A percentile compares a stretch with the other conserved stretches of the same genome.
Evolutionary conservation across 2,329 filamentous ascomycete species (phyloP).

Genomic region (Xenoacremonium recifei): DNA sequence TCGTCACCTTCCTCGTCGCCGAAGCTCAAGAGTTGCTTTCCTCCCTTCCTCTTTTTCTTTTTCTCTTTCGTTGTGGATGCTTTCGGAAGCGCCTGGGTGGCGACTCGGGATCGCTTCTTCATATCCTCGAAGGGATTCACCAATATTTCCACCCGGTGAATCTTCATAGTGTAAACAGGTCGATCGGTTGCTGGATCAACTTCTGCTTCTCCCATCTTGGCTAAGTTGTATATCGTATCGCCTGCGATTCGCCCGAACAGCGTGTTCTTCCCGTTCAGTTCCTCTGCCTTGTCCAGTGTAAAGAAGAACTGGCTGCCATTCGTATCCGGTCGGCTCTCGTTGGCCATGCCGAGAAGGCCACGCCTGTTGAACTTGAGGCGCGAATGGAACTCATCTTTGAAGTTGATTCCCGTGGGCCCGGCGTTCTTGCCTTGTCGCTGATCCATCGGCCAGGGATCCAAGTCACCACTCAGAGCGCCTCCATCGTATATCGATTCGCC

Average conservation of each 20-base stretch:
- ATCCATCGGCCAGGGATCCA: conserved; percentile 72
- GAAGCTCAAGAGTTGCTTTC: conserved; percentile 78
- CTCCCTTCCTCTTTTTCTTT: conserved; percentile 67
- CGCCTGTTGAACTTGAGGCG: conserved; percentile 89
- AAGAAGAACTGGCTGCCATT: conserved; percentile 99
- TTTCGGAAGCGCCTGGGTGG: conserved; percentile 44
- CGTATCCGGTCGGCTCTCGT: conserved; percentile 71
- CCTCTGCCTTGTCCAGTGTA: conserved; percentile 79
- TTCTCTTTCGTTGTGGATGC: conserved; percentile 47
- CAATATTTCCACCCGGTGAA: conserved; percentile 71
- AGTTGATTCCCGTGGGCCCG: conserved; percentile 57
- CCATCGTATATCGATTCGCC: conserved; percentile 92
- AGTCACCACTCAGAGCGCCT: conserved; percentile 68
- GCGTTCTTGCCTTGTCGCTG: conserved; percentile 61
- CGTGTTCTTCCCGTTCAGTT: conserved; percentile 87
- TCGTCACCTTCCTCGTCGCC: conserved; percentile 63
- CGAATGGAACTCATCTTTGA: conserved; percentile 86
- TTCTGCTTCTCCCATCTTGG: conserved; percentile 89
- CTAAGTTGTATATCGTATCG: conserved; percentile 93
- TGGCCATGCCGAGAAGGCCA: conserved; percentile 94
- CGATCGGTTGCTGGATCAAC: conserved; percentile 75
- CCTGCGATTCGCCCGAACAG: conserved; percentile 90
- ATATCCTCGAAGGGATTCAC: conserved; percentile 83
- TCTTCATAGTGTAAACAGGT: conserved; percentile 81
- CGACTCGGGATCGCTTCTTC: conserved; percentile 64